phyloP scores from a whole-genome alignment of 257 asterid species.

The Petrea volubilis region DNA sequence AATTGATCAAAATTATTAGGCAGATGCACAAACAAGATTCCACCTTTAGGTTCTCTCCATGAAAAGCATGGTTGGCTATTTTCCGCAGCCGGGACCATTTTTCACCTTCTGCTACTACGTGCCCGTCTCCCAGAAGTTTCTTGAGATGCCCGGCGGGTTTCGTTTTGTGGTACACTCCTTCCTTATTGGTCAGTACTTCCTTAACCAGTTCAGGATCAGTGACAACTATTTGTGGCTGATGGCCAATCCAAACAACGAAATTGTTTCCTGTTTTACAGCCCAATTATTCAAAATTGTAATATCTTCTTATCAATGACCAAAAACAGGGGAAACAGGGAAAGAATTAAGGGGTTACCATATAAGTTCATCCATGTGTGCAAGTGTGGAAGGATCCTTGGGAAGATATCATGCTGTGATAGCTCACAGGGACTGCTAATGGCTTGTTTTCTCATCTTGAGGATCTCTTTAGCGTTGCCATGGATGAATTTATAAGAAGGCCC shows the following conservation, averaged over 20 bases:
- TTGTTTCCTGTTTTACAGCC: conserved; percentile 43
- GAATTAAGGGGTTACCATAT: conserved; percentile 38
- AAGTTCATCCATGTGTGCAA: conserved; percentile 43
- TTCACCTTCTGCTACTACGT: conserved; percentile 37
- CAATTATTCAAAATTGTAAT: not conserved
- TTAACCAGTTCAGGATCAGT: conserved; percentile 48
- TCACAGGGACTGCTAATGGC: conserved; percentile 38
- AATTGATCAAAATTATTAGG: too few relatives aligned
- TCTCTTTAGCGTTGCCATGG: conserved; percentile 55
- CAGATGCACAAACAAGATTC: not conserved
- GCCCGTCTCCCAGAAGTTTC: conserved; percentile 51
- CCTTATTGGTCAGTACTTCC: conserved; percentile 43
- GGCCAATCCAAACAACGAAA: conserved; percentile 48
- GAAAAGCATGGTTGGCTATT: conserved; percentile 58
- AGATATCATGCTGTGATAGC: conserved; percentile 35
- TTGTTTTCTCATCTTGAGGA: conserved; percentile 38
- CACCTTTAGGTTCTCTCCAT: conserved; percentile 55
- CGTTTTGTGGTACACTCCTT: conserved; percentile 29
- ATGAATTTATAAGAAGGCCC: conserved; percentile 53
- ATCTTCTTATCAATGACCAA: not conserved
- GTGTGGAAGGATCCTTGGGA: conserved; percentile 45
- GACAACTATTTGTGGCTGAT: conserved; percentile 39
- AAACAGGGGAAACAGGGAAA: conserved; percentile 3
- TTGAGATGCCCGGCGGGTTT: not conserved
- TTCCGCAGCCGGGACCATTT: conserved; percentile 55